These are phyloP conservation scores for Gillenia trifoliata DNA, from an alignment of 306 rosid genomes.

Conservation along the genomic window DNA sequence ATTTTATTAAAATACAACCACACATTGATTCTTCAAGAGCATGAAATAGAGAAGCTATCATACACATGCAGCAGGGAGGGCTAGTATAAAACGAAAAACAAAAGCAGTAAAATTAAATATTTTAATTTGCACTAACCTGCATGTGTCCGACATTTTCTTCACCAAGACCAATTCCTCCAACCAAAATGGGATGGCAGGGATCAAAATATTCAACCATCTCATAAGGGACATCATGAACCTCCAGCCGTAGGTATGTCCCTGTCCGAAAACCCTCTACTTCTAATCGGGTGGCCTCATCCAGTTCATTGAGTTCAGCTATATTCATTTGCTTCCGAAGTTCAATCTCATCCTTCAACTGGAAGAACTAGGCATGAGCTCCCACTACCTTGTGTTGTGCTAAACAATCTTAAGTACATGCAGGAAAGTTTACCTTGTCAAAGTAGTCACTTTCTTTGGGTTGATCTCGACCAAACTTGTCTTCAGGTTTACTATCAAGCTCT, in stretches of 20 bases:
- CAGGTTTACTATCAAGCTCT: conserved; percentile 38
- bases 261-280: conserved; percentile 80
- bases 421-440: conserved; percentile 65
- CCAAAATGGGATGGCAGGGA: conserved; percentile 84
- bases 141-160: conserved; percentile 89
- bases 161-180: conserved; percentile 86
- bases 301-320: conserved; percentile 78
- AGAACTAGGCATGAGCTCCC: conserved; percentile 21
- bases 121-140: conserved; percentile 56
- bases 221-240: conserved; percentile 74
- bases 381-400: conserved; percentile 6
- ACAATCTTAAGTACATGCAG: conserved; percentile 1
- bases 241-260: conserved; percentile 87
- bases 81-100: background rate
- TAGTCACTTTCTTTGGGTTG: conserved; percentile 57
- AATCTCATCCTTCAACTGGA: conserved; percentile 80
- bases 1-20: background rate
- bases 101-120: background rate
- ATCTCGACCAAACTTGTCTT: conserved; percentile 33
- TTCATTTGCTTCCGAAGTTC: conserved; percentile 78
- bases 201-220: conserved; percentile 87
- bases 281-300: conserved; percentile 72
- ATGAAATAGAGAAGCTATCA: background rate
- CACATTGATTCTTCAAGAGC: background rate
- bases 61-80: background rate